phyloP scores from a whole-genome alignment of 2,329 filamentous ascomycete genomes.

The Cryoendolithus antarcticus region DNA sequence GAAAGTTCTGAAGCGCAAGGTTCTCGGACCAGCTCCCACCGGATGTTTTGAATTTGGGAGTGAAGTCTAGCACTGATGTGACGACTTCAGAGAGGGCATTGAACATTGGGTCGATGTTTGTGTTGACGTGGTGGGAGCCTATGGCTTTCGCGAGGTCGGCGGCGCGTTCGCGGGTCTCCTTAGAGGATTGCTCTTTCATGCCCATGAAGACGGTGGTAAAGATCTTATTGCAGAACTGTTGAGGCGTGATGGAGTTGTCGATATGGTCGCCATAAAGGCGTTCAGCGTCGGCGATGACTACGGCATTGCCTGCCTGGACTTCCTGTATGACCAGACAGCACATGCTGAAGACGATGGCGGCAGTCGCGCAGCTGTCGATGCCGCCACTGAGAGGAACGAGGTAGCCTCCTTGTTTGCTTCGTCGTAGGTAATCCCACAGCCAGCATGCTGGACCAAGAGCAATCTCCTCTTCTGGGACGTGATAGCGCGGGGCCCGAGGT shows the following conservation, averaged over 20 bases:
- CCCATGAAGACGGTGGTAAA: conserved; percentile 61
- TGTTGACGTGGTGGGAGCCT: conserved; percentile 58
- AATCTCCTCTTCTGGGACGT: conserved; percentile 56
- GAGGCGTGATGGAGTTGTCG: conserved; percentile 36
- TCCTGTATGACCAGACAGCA: conserved; percentile 45
- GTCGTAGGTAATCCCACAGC: conserved; percentile 52
- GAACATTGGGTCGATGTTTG: conserved; percentile 60
- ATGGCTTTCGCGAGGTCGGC: conserved; percentile 49
- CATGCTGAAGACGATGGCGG: conserved; percentile 35
- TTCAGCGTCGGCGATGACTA: conserved; percentile 43
- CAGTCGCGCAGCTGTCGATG: conserved; percentile 47
- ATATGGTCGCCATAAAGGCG: conserved; percentile 33
- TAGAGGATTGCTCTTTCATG: conserved; percentile 50
- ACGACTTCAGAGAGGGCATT: conserved; percentile 49
- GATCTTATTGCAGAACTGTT: conserved; percentile 47
- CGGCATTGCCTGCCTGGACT: conserved; percentile 37
- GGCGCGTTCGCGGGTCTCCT: conserved; percentile 55
- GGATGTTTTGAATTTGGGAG: conserved; percentile 50
- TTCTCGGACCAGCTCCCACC: conserved; percentile 50
- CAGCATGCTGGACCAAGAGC: conserved; percentile 52
- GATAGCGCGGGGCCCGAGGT: conserved; percentile 38
- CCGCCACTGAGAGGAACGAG: conserved; percentile 48
- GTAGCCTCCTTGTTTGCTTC: conserved; percentile 41
- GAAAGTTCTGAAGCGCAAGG: conserved; percentile 54
- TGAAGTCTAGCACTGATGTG: conserved; percentile 45